Base-by-base conservation (phyloP, 1,284 basidiomycete genomes). In the Singerocomus rubriflavus region DNA sequence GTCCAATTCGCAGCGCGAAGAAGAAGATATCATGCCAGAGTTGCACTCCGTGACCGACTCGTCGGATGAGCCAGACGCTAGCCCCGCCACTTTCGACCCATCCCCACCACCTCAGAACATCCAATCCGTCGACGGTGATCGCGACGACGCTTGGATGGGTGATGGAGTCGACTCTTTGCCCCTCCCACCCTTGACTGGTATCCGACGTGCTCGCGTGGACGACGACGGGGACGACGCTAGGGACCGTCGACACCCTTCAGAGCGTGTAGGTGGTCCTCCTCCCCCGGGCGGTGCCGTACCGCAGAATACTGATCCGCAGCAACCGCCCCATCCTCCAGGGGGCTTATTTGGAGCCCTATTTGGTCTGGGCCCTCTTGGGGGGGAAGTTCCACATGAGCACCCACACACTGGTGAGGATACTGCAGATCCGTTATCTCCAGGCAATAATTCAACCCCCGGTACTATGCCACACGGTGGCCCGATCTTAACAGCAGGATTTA, bases 201-300 rank as follows among this genome's bases (percentile, higher is more conserved):
- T 60, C 16, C 76, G 79, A 27, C 74, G 80, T 16, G 70, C 75
- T 27, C 67, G 80, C 31, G 76, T 79, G 5, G 76, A 80, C 12
- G 78, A 80, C 46, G 81, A 82, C 50, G 69, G 72, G 14, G 80
- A 82, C 57, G 70, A 73, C 7, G 78, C 77, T 12, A 67, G 81
- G 38, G 80, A 82, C 61, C 73, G 79, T 44, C 72, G 81, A 52
- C 80, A 82, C 57, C 80, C 81, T n/a, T 78, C 76, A n/a, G 70
- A 79, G 58, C 74, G 80, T 37, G 63, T 66, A 36, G 58, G 57
- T 45, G 46, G 46, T 31, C 46, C 45, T 26, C 30, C 56, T 38
- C 49, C 55, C 4, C 32, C 21, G 21, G 50, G 17, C 7, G 50
- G 53, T 25, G 38, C 51, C 39, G 52, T 53, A 27, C 57, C 53